Evolutionary conservation across 208 protist genomes (phyloP).

Genomic region (Vickermania spadyakhi): DNA sequence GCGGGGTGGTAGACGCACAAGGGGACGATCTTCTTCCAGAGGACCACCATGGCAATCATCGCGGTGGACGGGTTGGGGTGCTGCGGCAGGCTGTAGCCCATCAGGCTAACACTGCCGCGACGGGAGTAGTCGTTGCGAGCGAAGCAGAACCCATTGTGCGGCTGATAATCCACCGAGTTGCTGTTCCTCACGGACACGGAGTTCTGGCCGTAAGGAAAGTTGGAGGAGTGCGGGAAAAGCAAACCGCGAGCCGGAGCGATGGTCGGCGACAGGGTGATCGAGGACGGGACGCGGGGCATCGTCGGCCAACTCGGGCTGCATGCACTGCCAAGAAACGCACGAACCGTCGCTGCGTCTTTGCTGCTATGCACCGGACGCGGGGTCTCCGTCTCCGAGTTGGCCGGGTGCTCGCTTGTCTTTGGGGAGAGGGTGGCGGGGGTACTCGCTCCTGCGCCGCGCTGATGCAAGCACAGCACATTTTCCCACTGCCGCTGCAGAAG

Average conservation of each 20-base stretch:
- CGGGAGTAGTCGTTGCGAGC: too few relatives aligned
- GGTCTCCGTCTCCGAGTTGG: not conserved
- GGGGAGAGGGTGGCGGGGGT: not conserved
- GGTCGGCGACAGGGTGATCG: not conserved
- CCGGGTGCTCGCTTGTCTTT: too few relatives aligned
- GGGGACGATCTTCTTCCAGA: not conserved
- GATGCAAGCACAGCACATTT: constrained; percentile 7
- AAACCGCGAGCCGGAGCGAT: not conserved
- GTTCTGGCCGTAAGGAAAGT: not conserved
- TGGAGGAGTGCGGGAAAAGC: not conserved
- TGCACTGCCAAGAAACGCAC: not conserved
- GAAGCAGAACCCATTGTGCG: not conserved
- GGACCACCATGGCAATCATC: not conserved
- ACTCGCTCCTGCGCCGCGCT: not conserved
- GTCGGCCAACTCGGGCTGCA: not conserved
- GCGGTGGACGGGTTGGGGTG: not conserved
- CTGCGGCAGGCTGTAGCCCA: not conserved
- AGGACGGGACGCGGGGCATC: not conserved
- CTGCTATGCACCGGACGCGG: not conserved
- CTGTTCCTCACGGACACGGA: not conserved
- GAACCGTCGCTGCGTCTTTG: not conserved
- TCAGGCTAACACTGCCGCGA: too few relatives aligned
- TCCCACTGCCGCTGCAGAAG: constrained; percentile 61
- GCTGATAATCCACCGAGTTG: not conserved
- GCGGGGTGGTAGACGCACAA: not conserved